Base-by-base conservation (phyloP, 371 early-diverging fungal species). In the Rhizopus sp. region DNA sequence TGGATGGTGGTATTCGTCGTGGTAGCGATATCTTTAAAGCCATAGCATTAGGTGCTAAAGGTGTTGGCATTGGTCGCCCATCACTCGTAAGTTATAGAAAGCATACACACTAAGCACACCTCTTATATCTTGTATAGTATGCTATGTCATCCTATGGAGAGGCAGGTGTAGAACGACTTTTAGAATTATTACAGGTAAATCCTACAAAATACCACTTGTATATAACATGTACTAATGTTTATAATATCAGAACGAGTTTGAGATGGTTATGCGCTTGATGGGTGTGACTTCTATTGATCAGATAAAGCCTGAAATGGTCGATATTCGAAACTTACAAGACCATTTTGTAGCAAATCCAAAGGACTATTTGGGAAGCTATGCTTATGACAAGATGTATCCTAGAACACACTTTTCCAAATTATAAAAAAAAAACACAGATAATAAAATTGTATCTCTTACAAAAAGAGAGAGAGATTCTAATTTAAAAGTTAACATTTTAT, bases 1-100 rank as follows among this genome's bases (percentile, higher is more conserved):
- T 96, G 38, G 98, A 98, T 74, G 97, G 98, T 49, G 98, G 95
- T 41, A 80, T 95, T 35, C 86, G 95, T 41, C 80, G 90, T 44
- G 98, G 96, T 33, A 82, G 89, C 13, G 96, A 95, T 75, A 87
- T 95, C 17, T 81, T 95, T 75, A 97, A 97, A 78, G 96, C 96
- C 0, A 76, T 97, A 57, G 97, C 97, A 1, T 73, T 96, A 16
- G 98, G 98, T 23, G 98, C 98, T 2, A 86, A 85, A 50, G 96
- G 91, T n/a, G 95, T 96, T 39, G 94, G 93, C 51, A 81, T 96
- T 57, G 98, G 95, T 6, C 80, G 98, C 32, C 98, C 98, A 69
- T 59, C 80, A 83, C 51, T 94, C 68, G 77, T 74, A 77, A 62
- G 70, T 58, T 10, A n/a, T 44, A 8, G 31, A 10, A 3, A 31